Evolutionary conservation across 208 protist genomes (phyloP).

Genomic region (Leishmania braziliensis): DNA sequence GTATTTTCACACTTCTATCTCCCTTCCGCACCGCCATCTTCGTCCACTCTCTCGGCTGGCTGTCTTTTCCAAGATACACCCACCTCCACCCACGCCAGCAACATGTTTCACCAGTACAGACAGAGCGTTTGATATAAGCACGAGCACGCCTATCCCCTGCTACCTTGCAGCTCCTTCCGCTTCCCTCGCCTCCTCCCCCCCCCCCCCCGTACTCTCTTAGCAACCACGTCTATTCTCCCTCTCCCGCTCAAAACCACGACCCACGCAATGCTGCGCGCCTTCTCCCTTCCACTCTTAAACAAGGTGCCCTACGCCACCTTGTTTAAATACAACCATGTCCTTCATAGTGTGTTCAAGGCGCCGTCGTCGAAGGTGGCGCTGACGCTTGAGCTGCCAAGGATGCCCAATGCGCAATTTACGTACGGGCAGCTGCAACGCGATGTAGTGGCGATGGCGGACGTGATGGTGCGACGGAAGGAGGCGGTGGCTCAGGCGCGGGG

Average conservation of each 20-base stretch:
- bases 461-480: conserved; percentile 59
- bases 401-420: conserved; percentile 46
- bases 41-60: no score
- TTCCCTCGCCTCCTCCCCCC: neutral
- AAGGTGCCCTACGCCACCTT: conserved; percentile 75
- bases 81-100: neutral
- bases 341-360: conserved; percentile 71
- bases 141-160: neutral
- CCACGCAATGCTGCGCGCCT: conserved; percentile 44
- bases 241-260: neutral
- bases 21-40: neutral
- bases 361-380: conserved; percentile 62
- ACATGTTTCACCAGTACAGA: neutral
- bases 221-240: neutral
- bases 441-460: conserved; percentile 67
- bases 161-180: neutral
- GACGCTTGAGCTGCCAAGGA: conserved; percentile 65
- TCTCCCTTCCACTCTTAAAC: conserved; percentile 24
- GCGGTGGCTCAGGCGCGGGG: conserved; percentile 37
- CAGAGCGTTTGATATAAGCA: neutral
- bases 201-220: neutral
- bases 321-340: conserved; percentile 74
- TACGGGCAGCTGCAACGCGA: conserved; percentile 85
- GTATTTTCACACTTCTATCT: neutral
- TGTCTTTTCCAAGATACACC: neutral